Conservation (phyloP, 495 filamentous ascomycete species). For the Aspergillus asperescens region DNA sequence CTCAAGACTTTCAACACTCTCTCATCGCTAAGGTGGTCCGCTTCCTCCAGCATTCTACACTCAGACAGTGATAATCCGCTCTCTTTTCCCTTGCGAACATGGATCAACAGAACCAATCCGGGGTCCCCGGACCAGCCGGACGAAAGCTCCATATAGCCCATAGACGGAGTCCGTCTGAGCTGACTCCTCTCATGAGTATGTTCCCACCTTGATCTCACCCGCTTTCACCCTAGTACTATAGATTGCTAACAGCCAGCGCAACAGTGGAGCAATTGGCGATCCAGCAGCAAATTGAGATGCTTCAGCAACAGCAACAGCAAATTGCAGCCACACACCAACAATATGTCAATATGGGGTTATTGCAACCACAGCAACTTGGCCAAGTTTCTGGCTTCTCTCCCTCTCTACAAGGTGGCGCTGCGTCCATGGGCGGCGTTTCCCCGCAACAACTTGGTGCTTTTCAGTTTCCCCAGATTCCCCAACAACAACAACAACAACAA, state of each 20-base stretch:
- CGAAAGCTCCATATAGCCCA: slow-evolving; percentile 97
- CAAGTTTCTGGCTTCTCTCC: slow-evolving; percentile 64
- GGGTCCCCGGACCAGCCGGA: slow-evolving; percentile 74
- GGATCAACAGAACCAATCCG: slow-evolving; percentile 78
- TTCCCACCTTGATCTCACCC: slow-evolving; percentile 17
- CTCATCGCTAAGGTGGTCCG: slow-evolving; percentile 11
- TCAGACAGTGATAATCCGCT: slow-evolving; percentile 11
- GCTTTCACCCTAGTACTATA: neutral
- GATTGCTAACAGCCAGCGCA: slow-evolving; percentile 10
- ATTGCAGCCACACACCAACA: slow-evolving; percentile 94
- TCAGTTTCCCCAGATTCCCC: slow-evolving; percentile 82
- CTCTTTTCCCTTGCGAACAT: slow-evolving; percentile 44
- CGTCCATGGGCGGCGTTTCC: slow-evolving; percentile 63
- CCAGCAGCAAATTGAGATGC: slow-evolving; percentile 95
- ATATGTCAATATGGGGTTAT: slow-evolving; percentile 93
- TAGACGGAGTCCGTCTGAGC: slow-evolving; percentile 91
- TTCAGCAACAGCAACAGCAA: slow-evolving; percentile 98
- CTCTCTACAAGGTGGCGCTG: slow-evolving; percentile 52
- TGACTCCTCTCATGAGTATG: slow-evolving; percentile 98
- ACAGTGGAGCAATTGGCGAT: slow-evolving; percentile 97
- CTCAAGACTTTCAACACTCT: slow-evolving; percentile 12
- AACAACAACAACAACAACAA: slow-evolving; percentile 80
- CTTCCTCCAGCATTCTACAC: slow-evolving; percentile 1
- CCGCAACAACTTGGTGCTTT: slow-evolving; percentile 80
- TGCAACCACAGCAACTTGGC: slow-evolving; percentile 75